phyloP scores from a whole-genome alignment of 768 basidiomycete species.

The Mycena floridula region DNA sequence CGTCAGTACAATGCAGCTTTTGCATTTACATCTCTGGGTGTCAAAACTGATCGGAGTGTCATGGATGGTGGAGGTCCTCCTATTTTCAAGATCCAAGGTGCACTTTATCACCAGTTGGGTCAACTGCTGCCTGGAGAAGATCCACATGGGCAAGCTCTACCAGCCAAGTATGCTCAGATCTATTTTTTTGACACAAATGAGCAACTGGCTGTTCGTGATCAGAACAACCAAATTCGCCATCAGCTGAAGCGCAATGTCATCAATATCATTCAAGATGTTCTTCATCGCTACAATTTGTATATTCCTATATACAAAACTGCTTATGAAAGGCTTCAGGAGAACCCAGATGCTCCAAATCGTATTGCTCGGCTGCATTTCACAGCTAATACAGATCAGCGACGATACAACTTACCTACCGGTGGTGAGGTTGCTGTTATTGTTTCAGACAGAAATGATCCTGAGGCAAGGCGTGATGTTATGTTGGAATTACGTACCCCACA shows the following conservation, averaged over 20 bases:
- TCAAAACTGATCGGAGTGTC: constrained; percentile 15
- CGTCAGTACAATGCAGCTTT: constrained; percentile 1
- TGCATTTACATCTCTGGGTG: constrained; percentile 28
- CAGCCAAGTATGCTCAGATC: constrained; percentile 22
- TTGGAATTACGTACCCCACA: constrained; percentile 15
- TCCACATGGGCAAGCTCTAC: too few relatives aligned
- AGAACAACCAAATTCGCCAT: not conserved
- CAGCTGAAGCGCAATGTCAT: constrained; percentile 7
- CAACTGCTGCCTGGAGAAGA: constrained; percentile 15
- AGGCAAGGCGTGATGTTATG: constrained; percentile 27
- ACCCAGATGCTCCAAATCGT: constrained; percentile 1
- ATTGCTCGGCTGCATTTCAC: constrained; percentile 3
- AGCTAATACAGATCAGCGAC: constrained; percentile 20
- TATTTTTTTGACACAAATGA: constrained; percentile 25
- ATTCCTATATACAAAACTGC: constrained; percentile 13
- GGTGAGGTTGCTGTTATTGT: constrained; percentile 38
- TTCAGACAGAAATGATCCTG: constrained; percentile 19
- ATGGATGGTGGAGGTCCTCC: constrained; percentile 18
- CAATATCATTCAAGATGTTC: constrained; percentile 8
- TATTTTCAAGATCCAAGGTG: constrained; percentile 20
- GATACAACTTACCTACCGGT: constrained; percentile 38
- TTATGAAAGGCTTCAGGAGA: constrained; percentile 10
- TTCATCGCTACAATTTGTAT: constrained; percentile 8
- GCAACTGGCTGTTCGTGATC: constrained; percentile 6
- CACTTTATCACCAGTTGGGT: constrained; percentile 20